Conservation (phyloP, 306 rosid species). For the Heteromeles arbutifolia region DNA sequence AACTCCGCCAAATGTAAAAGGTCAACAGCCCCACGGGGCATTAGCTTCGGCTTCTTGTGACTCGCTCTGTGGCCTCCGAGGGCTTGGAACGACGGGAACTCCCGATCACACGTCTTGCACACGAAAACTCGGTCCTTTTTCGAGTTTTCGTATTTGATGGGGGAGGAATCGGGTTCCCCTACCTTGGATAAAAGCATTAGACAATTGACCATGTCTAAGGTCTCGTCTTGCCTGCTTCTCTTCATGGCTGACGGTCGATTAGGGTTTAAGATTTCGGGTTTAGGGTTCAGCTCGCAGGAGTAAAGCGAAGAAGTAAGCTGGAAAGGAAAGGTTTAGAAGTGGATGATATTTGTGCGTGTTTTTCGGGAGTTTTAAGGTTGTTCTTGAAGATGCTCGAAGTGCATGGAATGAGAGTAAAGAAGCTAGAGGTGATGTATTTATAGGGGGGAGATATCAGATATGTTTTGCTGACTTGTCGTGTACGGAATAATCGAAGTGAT, state of each 20-base stretch:
- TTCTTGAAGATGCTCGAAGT: background rate
- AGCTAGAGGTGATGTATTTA: background rate
- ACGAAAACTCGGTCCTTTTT: conserved; percentile 18
- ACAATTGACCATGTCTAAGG: conserved; percentile 23
- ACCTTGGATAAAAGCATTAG: conserved; percentile 45
- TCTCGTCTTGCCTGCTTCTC: conserved; percentile 36
- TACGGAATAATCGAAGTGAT: background rate
- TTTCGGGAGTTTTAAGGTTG: background rate
- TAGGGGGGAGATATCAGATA: background rate
- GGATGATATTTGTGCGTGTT: background rate
- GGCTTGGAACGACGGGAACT: conserved; percentile 71
- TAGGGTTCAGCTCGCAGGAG: background rate
- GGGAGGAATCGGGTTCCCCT: conserved; percentile 15
- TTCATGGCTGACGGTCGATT: conserved; percentile 28
- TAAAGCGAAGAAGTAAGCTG: background rate
- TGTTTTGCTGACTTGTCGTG: background rate
- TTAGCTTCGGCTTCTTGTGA: conserved; percentile 57
- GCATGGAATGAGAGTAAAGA: background rate
- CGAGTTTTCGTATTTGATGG: background rate
- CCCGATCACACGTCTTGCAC: conserved; percentile 58
- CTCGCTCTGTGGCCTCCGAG: conserved; percentile 88
- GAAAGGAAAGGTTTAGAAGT: background rate
- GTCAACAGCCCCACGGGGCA: background rate
- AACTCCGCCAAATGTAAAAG: background rate
- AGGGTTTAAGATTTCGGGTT: background rate